These are phyloP conservation scores for Alternaria gansuensis DNA, from an alignment of 2,329 filamentous ascomycete genomes.

Conservation along the genomic window DNA sequence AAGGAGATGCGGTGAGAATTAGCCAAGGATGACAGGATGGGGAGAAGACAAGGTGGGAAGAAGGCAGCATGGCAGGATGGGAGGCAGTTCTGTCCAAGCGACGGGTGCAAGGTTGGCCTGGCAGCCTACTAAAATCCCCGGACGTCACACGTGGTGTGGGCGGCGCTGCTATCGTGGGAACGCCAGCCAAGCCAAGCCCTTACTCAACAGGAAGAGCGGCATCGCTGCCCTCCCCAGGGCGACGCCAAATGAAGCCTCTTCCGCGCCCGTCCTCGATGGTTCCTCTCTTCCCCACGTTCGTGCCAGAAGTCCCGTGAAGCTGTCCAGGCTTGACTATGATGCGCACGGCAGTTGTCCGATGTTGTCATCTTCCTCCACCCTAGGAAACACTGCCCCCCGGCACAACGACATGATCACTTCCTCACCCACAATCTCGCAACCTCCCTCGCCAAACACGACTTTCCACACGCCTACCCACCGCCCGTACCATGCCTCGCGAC, in stretches of 20 bases:
- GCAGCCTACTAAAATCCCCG: conserved; percentile 17
- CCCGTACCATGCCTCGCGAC: conserved; percentile 48
- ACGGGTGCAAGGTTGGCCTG: neutral
- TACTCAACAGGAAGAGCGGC: conserved; percentile 23
- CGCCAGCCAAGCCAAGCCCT: conserved; percentile 18
- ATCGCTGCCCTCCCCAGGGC: conserved; percentile 22
- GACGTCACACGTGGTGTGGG: conserved; percentile 22
- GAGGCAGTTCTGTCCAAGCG: conserved; percentile 18
- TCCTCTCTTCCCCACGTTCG: conserved; percentile 24
- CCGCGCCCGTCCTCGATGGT: conserved; percentile 20
- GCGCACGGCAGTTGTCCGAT: conserved; percentile 13
- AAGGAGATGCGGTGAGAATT: conserved; percentile 25
- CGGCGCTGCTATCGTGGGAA: conserved; percentile 14
- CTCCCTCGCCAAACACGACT: conserved; percentile 47
- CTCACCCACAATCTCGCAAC: conserved; percentile 51
- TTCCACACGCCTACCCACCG: conserved; percentile 46
- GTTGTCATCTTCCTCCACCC: conserved; percentile 15
- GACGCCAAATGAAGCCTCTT: conserved; percentile 26
- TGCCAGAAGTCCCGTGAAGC: conserved; percentile 4
- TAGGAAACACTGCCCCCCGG: conserved; percentile 14
- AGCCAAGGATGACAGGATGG: conserved; percentile 8
- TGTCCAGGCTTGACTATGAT: conserved; percentile 29
- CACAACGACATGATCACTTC: conserved; percentile 47
- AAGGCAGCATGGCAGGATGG: neutral
- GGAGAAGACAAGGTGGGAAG: neutral